phyloP scores from a whole-genome alignment of 2,329 filamentous ascomycete genomes.

The Waltergamsia citrina region DNA sequence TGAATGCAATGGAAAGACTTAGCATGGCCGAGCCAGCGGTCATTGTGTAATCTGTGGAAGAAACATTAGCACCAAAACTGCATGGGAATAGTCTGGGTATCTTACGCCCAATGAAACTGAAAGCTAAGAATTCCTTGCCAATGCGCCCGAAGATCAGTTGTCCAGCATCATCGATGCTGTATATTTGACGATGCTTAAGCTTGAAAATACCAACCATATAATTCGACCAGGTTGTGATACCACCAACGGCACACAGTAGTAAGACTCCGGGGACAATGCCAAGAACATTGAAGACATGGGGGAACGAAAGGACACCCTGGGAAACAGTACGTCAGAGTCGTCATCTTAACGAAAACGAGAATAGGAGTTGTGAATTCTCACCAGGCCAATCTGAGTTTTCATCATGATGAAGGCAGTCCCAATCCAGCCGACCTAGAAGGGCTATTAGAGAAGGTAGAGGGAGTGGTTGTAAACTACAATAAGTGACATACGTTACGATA shows the following conservation, averaged over 20 bases:
- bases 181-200: conserved; percentile 36
- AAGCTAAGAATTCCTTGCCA: conserved; percentile 33
- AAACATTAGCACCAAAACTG: no score
- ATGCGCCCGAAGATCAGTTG: conserved; percentile 34
- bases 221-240: conserved; percentile 1
- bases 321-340: no score
- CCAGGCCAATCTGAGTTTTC: conserved; percentile 5
- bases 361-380: no score
- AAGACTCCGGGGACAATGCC: conserved; percentile 4
- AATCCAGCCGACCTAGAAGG: conserved; percentile 29
- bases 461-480: conserved; percentile 3
- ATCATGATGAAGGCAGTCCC: conserved; percentile 27
- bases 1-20: conserved; percentile 27
- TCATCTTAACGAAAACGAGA: no score
- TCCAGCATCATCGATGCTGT: conserved; percentile 45
- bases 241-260: neutral
- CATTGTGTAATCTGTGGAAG: no score
- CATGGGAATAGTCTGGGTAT: no score
- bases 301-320: conserved; percentile 5
- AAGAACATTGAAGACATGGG: conserved; percentile 2
- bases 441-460: no score
- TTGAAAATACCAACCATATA: conserved; percentile 34
- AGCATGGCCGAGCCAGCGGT: conserved; percentile 27
- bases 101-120: no score
- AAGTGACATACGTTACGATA: conserved; percentile 9